Base-by-base conservation (phyloP, 495 filamentous ascomycete species). In the Penicillium samsonianum region DNA sequence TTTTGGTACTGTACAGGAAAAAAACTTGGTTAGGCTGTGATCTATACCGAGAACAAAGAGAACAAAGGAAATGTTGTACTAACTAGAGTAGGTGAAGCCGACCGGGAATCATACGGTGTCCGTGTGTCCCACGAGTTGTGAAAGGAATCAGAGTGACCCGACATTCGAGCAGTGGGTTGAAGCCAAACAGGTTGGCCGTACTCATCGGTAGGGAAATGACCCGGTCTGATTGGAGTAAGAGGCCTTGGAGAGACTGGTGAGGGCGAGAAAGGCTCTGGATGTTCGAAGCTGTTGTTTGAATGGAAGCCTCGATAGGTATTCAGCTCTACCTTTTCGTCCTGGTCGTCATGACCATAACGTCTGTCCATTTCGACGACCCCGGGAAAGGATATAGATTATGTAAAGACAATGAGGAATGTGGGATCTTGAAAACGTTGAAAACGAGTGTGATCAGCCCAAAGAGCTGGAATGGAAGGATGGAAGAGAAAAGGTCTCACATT, bases 31-130 rank as follows among this genome's bases (percentile, higher is more conserved):
- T 46, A 55, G 42, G 33, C 23, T 25, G 4, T 22, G 33, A 35
- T 19, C 10, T 16, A 28, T 28, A 25, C 0, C 9, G 37, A 45
- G 16, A 9, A 42, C 35, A 28, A 28, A 28, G 50, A 30, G 12
- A 37, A 12, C 6, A 6, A 14, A 20, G 28, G 46, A 31, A 19
- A 40, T 0, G 23, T 14, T 9, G n/a, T 16, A 31, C 62, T 41
- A 68, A 72, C 69, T 53, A 72, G 47, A 45, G 65, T 67, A 12
- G 69, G 69, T 10, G 69, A 71, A 23, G 65, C 61, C 17, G 69
- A 72, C 8, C 69, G 65, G 16, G 69, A 72, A 23, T 66, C 69
- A 22, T 57, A 65, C 4, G 42, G 42, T 11, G 53, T 55, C 9
- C 16, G 30, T 3, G 43, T 2, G 16, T 55, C 31, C 53, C 53